A percentile compares a stretch with the other conserved stretches of the same genome.
phyloP scores from a whole-genome alignment of 176 grass and related monocot genomes.

The Lolium perenne region DNA sequence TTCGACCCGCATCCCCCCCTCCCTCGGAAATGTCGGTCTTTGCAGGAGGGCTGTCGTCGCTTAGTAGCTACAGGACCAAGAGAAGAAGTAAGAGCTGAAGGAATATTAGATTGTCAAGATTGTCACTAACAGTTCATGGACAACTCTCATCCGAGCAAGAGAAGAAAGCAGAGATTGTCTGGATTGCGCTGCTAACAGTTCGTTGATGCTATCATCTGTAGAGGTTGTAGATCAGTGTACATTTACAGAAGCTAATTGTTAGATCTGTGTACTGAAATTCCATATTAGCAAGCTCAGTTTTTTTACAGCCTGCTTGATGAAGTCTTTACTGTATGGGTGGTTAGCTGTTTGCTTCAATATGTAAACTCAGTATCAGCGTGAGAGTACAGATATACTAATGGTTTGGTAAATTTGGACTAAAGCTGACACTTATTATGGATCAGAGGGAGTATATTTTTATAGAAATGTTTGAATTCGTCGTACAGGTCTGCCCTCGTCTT shows the following conservation, averaged over 20 bases:
- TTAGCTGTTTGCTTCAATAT: constrained; percentile 31
- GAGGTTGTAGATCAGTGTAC: constrained; percentile 51
- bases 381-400: constrained; percentile 22
- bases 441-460: no score
- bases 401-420: not conserved
- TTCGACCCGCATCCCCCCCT: constrained; percentile 48
- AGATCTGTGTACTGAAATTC: constrained; percentile 44
- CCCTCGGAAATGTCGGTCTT: constrained; percentile 62
- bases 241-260: constrained; percentile 54
- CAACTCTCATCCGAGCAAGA: constrained; percentile 19
- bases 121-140: constrained; percentile 43
- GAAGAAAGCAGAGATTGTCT: constrained; percentile 3
- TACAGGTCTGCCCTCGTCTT: not conserved
- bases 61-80: constrained; percentile 55
- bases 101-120: constrained; percentile 20
- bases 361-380: constrained; percentile 16
- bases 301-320: constrained; percentile 56
- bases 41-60: constrained; percentile 54
- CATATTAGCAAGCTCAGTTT: constrained; percentile 56
- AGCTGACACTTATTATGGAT: no score
- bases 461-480: not conserved
- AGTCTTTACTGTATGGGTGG: constrained; percentile 37
- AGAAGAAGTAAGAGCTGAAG: constrained; percentile 46
- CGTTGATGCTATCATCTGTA: constrained; percentile 45
- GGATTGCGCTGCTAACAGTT: constrained; percentile 21